Evolutionary conservation across 2,329 filamentous ascomycete species (phyloP).

Genomic region (Fusarium anguioides): DNA sequence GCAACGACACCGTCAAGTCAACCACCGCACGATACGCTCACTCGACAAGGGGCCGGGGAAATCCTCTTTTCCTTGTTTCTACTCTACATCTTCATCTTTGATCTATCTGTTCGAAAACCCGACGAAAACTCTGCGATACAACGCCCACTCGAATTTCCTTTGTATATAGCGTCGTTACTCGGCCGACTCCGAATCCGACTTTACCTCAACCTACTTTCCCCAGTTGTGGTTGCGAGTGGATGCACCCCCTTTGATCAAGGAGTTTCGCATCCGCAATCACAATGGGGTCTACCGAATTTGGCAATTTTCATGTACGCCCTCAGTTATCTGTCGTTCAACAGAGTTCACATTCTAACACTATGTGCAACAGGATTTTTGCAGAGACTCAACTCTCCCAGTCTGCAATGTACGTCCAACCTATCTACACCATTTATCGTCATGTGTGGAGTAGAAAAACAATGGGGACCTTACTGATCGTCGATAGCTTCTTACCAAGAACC

Average conservation of each 20-base stretch:
- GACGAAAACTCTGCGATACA: slow-evolving; percentile 17
- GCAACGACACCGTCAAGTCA: slow-evolving; percentile 39
- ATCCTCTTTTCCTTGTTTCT: slow-evolving; percentile 32
- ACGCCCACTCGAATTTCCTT: slow-evolving; percentile 8
- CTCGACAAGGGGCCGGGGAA: slow-evolving; percentile 29
- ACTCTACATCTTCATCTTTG: slow-evolving; percentile 21
- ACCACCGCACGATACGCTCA: slow-evolving; percentile 31
- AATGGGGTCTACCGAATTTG: slow-evolving; percentile 72
- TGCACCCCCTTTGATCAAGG: slow-evolving; percentile 41
- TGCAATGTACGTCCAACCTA: slow-evolving; percentile 76
- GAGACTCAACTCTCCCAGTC: slow-evolving; percentile 82
- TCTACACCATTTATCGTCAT: slow-evolving; percentile 12
- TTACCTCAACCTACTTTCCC: slow-evolving; percentile 6
- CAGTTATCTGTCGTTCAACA: slow-evolving; percentile 2
- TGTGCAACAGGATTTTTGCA: slow-evolving; percentile 77
- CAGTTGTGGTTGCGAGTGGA: slow-evolving; percentile 46
- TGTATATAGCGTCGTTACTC: slow-evolving; percentile 17
- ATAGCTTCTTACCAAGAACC: slow-evolving; percentile 65
- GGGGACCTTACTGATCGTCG: slow-evolving; percentile 35
- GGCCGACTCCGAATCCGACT: slow-evolving; percentile 18
- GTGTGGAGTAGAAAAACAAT: slow-evolving; percentile 37
- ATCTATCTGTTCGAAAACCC: slow-evolving; percentile 14
- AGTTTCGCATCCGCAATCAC: slow-evolving; percentile 48
- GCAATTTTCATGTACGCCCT: slow-evolving; percentile 66
- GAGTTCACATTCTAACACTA: slow-evolving; percentile 37